Base-by-base conservation (phyloP, 2,329 filamentous ascomycete species). In the Trichoderma sp. region DNA sequence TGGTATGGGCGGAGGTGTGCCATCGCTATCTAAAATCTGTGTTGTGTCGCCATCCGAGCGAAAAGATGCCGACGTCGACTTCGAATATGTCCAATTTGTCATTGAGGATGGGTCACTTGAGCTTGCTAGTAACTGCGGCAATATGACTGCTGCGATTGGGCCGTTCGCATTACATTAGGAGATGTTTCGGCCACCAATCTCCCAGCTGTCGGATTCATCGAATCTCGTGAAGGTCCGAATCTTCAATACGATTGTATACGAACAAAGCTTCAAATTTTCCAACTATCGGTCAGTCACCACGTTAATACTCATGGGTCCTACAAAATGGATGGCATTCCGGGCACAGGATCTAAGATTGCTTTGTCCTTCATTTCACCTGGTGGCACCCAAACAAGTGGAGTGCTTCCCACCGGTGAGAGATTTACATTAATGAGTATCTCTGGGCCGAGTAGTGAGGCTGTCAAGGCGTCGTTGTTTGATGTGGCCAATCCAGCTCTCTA, bases 61-160 rank as follows among this genome's bases (percentile, higher is more conserved):
- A 34, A 39, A 50, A 34, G 58, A 50, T 34, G 58, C 58, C 17
- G 58, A 60, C 34, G 58, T 60, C 27, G 58, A 60, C 34, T 60
- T 60, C 25, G 58, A 60, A 25, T 50, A 48, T 29, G 42, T 60
- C 6, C 39, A 50, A 35, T 27, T 60, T 22, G 58, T 60, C 58
- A 50, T 60, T 22, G 29, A 35, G 34, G 58, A 60, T 35, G 58
- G 58, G 1, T 50, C 42, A 25, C 58, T 60, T 22, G 58, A 60
- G 5, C 50, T 48, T 1, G 58, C 58, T 19, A 50, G 58, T 35
- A 60, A 60, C 13, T 60, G 58, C 13, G 58, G 39, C 15, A 60
- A 50, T 29, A 60, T 50, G 58, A 50, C 39, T 8, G 58, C 58
- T 15, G 39, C 58, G 4, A 42, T 60, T 50, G 58, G 58, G 8